These are phyloP conservation scores for Penicillium mononematosum DNA, from an alignment of 495 filamentous ascomycete genomes.

Conservation along the genomic window DNA sequence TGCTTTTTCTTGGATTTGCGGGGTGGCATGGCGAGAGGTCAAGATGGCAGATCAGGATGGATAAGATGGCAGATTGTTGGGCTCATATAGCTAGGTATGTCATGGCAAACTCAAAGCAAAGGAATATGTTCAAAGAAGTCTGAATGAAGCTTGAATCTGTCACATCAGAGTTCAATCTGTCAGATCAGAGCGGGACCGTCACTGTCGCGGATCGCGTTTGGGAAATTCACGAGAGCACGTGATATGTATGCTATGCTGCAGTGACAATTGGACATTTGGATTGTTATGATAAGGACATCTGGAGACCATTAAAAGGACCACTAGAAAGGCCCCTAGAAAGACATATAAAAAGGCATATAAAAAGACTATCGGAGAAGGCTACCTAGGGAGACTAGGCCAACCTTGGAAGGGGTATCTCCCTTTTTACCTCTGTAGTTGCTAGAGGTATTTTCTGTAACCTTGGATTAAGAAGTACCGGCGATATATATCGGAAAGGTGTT, in stretches of 20 bases:
- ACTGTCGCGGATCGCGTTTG: constrained; percentile 14
- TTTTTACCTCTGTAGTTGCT: too few relatives aligned
- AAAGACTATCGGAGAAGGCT: too few relatives aligned
- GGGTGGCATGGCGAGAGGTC: constrained; percentile 31
- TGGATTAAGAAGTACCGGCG: too few relatives aligned
- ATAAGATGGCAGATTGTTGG: neutral
- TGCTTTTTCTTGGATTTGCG: constrained; percentile 46
- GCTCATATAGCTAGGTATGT: neutral
- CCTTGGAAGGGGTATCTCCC: too few relatives aligned
- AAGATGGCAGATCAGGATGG: neutral
- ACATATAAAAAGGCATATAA: too few relatives aligned
- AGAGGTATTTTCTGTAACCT: too few relatives aligned
- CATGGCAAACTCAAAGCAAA: neutral
- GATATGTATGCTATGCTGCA: constrained; percentile 8
- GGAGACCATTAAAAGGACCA: too few relatives aligned
- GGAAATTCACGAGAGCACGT: constrained; percentile 20
- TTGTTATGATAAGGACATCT: too few relatives aligned
- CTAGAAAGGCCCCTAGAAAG: too few relatives aligned
- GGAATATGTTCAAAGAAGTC: constrained; percentile 5
- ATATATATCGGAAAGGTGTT: too few relatives aligned
- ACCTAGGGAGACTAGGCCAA: too few relatives aligned
- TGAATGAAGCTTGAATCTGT: neutral
- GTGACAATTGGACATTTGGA: too few relatives aligned
- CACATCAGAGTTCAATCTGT: neutral
- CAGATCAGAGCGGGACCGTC: constrained; percentile 1